phyloP scores from a whole-genome alignment of 139 green algal species.

The Trebouxia sp. region DNA sequence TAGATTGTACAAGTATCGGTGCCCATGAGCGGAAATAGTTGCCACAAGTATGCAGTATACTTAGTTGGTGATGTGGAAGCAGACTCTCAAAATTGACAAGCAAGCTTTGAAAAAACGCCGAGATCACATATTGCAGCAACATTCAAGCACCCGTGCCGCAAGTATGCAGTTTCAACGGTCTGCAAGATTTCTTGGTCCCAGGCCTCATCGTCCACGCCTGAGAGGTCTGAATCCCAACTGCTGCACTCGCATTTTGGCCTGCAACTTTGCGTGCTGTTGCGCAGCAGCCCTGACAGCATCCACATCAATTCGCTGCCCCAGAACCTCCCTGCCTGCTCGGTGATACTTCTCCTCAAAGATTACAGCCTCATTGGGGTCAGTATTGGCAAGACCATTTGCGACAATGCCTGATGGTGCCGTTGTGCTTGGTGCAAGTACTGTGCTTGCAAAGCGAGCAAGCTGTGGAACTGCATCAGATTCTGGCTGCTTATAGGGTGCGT shows the following conservation, averaged over 20 bases:
- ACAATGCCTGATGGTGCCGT: not conserved
- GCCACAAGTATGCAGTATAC: no score
- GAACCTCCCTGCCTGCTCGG: not conserved
- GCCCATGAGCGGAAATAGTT: no score
- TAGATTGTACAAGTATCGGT: no score
- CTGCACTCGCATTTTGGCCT: not conserved
- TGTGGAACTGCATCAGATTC: no score
- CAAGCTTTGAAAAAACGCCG: no score
- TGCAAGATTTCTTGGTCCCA: no score
- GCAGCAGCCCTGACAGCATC: not conserved
- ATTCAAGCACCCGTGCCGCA: no score
- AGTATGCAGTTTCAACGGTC: no score
- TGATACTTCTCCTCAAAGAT: slow-evolving; percentile 13
- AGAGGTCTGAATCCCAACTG: not conserved
- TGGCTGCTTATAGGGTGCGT: not conserved
- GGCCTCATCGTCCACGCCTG: no score
- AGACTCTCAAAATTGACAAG: no score
- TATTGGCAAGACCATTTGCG: not conserved
- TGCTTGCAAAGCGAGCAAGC: not conserved
- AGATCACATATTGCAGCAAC: no score
- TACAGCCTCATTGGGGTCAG: not conserved
- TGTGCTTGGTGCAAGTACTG: not conserved
- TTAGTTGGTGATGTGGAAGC: no score
- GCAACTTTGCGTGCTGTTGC: not conserved
- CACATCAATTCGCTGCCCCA: not conserved